Percentiles rank a stretch among this genome's conserved stretches.
phyloP scores from a whole-genome alignment of 1,284 basidiomycete genomes.

The Cutaneotrichosporon sp. region DNA sequence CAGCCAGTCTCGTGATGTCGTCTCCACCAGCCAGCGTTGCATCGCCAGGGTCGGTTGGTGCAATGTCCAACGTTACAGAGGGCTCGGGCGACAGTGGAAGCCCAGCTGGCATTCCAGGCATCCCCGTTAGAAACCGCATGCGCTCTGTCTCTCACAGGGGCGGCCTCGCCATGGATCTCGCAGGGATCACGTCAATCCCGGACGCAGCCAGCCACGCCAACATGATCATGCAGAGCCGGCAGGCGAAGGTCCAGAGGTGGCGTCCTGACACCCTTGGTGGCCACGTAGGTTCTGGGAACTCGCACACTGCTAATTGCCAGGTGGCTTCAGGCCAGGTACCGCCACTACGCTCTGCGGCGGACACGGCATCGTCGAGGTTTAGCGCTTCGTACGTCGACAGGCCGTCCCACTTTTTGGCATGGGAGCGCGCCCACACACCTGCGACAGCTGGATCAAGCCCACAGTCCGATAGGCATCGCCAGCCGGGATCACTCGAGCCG shows the following conservation, averaged over 20 bases:
- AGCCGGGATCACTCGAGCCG: neutral
- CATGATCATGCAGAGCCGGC: slow-evolving; percentile 59
- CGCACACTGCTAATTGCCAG: neutral
- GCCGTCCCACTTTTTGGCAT: neutral
- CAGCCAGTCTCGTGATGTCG: neutral
- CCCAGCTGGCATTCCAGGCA: neutral
- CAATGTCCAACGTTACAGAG: slow-evolving; percentile 4
- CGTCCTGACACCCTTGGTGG: slow-evolving; percentile 30
- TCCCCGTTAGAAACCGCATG: slow-evolving; percentile 7
- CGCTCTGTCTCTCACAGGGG: slow-evolving; percentile 25
- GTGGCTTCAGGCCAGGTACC: neutral
- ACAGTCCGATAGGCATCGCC: neutral
- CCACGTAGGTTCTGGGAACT: neutral
- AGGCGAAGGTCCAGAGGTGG: slow-evolving; percentile 61
- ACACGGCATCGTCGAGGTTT: slow-evolving; percentile 5
- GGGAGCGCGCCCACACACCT: neutral
- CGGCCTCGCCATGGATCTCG: slow-evolving; percentile 41
- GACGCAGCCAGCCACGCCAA: slow-evolving; percentile 58
- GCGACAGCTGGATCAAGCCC: neutral
- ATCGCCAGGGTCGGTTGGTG: slow-evolving; percentile 11
- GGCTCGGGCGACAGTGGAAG: slow-evolving; percentile 6
- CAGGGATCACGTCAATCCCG: slow-evolving; percentile 42
- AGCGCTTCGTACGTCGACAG: slow-evolving; percentile 21
- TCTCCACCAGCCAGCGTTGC: neutral
- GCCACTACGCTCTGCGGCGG: neutral